Percentiles rank a stretch among this genome's conserved stretches.
phyloP scores from a whole-genome alignment of 495 filamentous ascomycete genomes.

The Tuber borchii region DNA sequence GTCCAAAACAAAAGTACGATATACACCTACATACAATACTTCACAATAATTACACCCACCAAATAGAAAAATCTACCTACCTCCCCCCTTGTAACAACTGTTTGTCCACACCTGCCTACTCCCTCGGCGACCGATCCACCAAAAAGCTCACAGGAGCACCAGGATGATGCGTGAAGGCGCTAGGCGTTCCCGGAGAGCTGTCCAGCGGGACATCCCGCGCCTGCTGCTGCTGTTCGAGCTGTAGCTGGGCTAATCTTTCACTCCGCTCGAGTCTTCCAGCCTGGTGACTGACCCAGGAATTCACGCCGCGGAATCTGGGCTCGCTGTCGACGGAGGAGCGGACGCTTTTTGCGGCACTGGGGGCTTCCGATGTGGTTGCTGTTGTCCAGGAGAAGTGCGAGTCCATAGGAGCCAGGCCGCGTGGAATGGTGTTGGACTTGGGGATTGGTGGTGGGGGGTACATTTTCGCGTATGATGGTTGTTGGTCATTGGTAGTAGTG shows the following conservation, averaged over 20 bases:
- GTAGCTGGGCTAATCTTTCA: conserved; percentile 16
- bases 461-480: not conserved
- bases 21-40: not conserved
- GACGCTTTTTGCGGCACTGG: conserved; percentile 6
- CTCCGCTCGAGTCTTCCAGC: conserved; percentile 23
- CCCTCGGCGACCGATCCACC: conserved; percentile 11
- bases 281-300: conserved; percentile 60
- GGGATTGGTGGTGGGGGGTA: conserved; percentile 24
- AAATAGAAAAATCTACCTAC: not conserved
- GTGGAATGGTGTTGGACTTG: conserved; percentile 18
- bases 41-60: not conserved
- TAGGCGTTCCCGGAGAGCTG: conserved; percentile 20
- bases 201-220: too few species aligned
- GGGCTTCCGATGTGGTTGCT: not conserved
- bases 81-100: conserved; percentile 2
- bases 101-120: conserved; percentile 20
- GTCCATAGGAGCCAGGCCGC: not conserved
- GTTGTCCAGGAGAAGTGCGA: conserved; percentile 34
- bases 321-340: conserved; percentile 28
- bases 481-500: not conserved
- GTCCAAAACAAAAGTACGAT: not conserved
- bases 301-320: conserved; percentile 53
- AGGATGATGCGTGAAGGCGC: conserved; percentile 26
- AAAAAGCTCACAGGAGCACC: conserved; percentile 25
- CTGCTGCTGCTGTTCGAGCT: conserved; percentile 8